Base-by-base conservation (phyloP, 2,329 filamentous ascomycete species). In the Verticillium zaregamsianum region DNA sequence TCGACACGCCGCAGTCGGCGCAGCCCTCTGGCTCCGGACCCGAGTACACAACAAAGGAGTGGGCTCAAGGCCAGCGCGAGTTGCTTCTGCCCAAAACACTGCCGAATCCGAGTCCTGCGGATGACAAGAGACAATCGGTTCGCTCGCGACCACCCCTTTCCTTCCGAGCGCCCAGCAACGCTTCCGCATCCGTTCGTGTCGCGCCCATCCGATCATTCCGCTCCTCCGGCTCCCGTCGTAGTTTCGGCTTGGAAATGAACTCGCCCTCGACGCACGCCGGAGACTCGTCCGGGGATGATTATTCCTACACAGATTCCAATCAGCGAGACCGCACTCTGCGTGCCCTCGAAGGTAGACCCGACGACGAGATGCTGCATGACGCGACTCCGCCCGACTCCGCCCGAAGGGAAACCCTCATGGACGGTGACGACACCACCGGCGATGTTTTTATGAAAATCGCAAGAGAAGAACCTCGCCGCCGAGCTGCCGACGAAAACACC, bases 391-490 rank as follows among this genome's bases (percentile, higher is more conserved):
- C 76, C 23, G 72, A 77, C 62, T 77, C 78, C 1, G 73, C 73
- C 15, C 57, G 72, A 65, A 66, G 72, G 67, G 64, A 74, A 68
- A 55, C 70, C 68, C 62, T 67, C 11, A 69, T 45, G 14, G 78
- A 82, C 58, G 75, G 73, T 52, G 84, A 87, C 60, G 84, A 86
- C 65, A 83, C 63, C 8, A 65, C 79, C 3, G 82, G 82, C 45
- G 85, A 87, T 65, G 75, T 87, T 49, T 87, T 87, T 65, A 78
- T 87, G 63, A 81, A 77, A 60, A 86, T 87, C 63, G 84, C 85
- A 14, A 77, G 80, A 12, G 83, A 87, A 62, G 83, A 86, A 64
- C 66, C 78, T 15, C 68, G 71, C 17, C 77, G 75, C 57, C 78
- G 76, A 68, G 71, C 17, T 77, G 75, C 57, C 78, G 76, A 58